Conservation (phyloP, 805 yeast genomes). For the Monosporozyma aerobia region DNA sequence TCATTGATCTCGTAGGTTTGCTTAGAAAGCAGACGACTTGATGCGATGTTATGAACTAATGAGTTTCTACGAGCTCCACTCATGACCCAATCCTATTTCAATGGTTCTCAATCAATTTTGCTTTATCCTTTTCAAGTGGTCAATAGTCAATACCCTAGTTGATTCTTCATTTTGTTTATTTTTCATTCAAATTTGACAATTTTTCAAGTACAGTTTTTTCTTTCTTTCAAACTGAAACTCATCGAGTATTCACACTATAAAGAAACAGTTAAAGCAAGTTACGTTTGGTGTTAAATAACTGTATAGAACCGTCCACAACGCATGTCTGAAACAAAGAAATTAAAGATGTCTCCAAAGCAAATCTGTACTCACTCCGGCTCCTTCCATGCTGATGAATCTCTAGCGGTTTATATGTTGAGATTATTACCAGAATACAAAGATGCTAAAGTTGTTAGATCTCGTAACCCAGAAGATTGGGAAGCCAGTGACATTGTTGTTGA, state of each 20-base stretch:
- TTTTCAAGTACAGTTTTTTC: not conserved
- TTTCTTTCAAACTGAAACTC: not conserved
- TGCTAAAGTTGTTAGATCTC: slow-evolving; percentile 69
- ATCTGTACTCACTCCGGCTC: slow-evolving; percentile 90
- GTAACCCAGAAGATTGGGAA: slow-evolving; percentile 78
- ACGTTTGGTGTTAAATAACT: slow-evolving; percentile 11
- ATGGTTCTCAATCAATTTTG: not conserved
- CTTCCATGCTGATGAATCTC: slow-evolving; percentile 94
- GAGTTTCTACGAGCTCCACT: slow-evolving; percentile 47
- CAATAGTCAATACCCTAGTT: not conserved
- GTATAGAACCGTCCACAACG: slow-evolving; percentile 10
- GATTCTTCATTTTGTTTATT: not conserved
- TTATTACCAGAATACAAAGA: slow-evolving; percentile 58
- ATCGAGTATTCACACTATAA: not conserved
- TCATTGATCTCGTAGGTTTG: slow-evolving; percentile 9
- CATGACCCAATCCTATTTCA: not conserved
- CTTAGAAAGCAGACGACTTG: slow-evolving; percentile 27
- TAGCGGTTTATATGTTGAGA: slow-evolving; percentile 82
- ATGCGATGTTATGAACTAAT: slow-evolving; percentile 53
- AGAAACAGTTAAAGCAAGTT: not conserved
- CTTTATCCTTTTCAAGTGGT: not conserved
- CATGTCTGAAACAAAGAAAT: not conserved
- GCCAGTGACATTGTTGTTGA: slow-evolving; percentile 87
- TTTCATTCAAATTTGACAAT: not conserved
- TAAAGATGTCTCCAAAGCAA: slow-evolving; percentile 25